Percentiles rank a stretch among this genome's conserved stretches.
Evolutionary conservation across 208 protist genomes (phyloP).

Genomic region (Trypanosoma lewisi): DNA sequence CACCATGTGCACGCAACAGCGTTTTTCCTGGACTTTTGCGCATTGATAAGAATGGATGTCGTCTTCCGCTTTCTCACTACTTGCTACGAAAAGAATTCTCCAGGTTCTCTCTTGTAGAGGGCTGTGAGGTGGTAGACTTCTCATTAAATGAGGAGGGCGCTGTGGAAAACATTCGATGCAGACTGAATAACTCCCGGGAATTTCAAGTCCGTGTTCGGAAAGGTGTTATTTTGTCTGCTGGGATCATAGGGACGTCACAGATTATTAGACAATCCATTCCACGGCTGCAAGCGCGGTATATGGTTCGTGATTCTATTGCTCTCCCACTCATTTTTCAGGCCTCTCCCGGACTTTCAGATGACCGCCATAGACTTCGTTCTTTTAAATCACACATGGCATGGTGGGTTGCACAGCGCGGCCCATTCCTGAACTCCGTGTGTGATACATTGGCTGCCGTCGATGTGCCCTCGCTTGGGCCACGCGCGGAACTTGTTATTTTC

Average conservation of each 20-base stretch:
- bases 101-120: conserved; percentile 7
- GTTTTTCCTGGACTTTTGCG: conserved; percentile 44
- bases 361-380: conserved; percentile 42
- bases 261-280: conserved; percentile 36
- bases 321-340: conserved; percentile 31
- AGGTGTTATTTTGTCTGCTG: conserved; percentile 61
- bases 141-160: conserved; percentile 15
- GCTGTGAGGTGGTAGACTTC: conserved; percentile 12
- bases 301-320: conserved; percentile 56
- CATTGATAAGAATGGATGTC: conserved; percentile 51
- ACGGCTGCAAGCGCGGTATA: conserved; percentile 12
- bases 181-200: not conserved
- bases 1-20: conserved; percentile 23
- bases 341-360: conserved; percentile 37
- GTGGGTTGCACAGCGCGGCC: conserved; percentile 46
- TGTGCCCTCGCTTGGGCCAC: conserved; percentile 34
- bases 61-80: conserved; percentile 43
- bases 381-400: conserved; percentile 30
- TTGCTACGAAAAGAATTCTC: conserved; percentile 11
- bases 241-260: conserved; percentile 43
- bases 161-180: conserved; percentile 13
- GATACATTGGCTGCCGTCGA: conserved; percentile 49
- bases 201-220: conserved; percentile 18
- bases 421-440: conserved; percentile 45
- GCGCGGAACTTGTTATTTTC: conserved; percentile 50